Percentiles rank a stretch among this genome's conserved stretches.
These are phyloP conservation scores for Candida tropicalis DNA, from an alignment of 1,139 yeast genomes.

Conservation along the genomic window DNA sequence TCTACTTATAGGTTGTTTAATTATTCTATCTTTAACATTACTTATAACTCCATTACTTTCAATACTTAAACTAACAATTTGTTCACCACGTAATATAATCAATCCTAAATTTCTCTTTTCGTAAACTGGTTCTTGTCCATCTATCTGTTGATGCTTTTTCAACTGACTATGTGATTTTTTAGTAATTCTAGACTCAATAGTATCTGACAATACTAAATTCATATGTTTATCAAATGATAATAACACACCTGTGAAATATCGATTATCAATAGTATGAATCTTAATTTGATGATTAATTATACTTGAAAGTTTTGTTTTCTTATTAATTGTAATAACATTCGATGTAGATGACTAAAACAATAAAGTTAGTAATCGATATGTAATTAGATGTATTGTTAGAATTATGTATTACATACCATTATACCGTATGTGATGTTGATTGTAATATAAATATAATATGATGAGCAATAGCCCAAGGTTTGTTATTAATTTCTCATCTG, in stretches of 20 bases:
- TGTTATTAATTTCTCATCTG: no score
- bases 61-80: slow-evolving; percentile 78
- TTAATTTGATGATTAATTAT: slow-evolving; percentile 73
- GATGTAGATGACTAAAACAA: slow-evolving; percentile 15
- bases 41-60: slow-evolving; percentile 73
- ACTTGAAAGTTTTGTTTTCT: slow-evolving; percentile 63
- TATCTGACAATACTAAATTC: slow-evolving; percentile 82
- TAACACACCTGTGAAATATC: slow-evolving; percentile 77
- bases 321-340: slow-evolving; percentile 32
- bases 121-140: slow-evolving; percentile 32
- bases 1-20: slow-evolving; percentile 34
- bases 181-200: slow-evolving; percentile 81
- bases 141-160: slow-evolving; percentile 22
- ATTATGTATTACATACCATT: no score
- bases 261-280: slow-evolving; percentile 72
- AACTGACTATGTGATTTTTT: slow-evolving; percentile 54
- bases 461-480: no score
- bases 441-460: no score
- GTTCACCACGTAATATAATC: slow-evolving; percentile 85
- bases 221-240: slow-evolving; percentile 88
- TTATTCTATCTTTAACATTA: slow-evolving; percentile 44
- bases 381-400: no score
- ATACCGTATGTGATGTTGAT: no score
- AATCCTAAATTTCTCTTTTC: slow-evolving; percentile 79
- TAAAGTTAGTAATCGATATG: slow-evolving; percentile 1